phyloP scores from a whole-genome alignment of 1,139 yeast species.

The Candida glucosophila region DNA sequence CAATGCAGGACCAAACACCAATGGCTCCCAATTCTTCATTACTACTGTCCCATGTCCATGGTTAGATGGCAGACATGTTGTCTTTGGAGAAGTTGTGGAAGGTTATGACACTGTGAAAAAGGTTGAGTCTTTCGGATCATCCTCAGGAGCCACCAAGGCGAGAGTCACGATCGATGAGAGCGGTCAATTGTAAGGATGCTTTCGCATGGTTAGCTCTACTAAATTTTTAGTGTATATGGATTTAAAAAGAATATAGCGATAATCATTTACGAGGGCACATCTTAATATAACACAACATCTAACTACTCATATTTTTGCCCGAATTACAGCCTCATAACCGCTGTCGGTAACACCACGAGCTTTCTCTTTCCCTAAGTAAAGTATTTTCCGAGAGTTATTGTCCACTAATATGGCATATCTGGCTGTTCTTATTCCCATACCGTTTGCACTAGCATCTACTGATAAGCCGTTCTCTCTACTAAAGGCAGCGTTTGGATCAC shows the following conservation, averaged over 20 bases:
- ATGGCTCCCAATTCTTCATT: constrained; percentile 98
- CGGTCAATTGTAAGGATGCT: constrained; percentile 62
- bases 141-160: constrained; percentile 74
- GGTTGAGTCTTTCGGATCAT: constrained; percentile 80
- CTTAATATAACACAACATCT: too few species aligned
- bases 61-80: constrained; percentile 99
- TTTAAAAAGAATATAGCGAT: constrained; percentile 1
- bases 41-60: constrained; percentile 94
- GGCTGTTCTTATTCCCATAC: constrained; percentile 56
- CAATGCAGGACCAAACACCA: constrained; percentile 99
- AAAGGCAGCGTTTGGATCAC: constrained; percentile 62
- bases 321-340: constrained; percentile 15
- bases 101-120: constrained; percentile 89
- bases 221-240: too few species aligned
- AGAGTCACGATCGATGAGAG: constrained; percentile 71
- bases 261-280: neutral
- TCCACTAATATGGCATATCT: constrained; percentile 64
- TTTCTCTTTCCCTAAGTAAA: constrained; percentile 19
- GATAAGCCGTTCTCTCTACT: constrained; percentile 40
- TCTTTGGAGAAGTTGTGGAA: constrained; percentile 91
- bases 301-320: constrained; percentile 7
- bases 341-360: constrained; percentile 17
- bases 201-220: too few species aligned
- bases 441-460: constrained; percentile 40
- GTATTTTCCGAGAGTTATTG: constrained; percentile 18